phyloP scores from a whole-genome alignment of 2,329 filamentous ascomycete genomes.

The Colletotrichum sojae region DNA sequence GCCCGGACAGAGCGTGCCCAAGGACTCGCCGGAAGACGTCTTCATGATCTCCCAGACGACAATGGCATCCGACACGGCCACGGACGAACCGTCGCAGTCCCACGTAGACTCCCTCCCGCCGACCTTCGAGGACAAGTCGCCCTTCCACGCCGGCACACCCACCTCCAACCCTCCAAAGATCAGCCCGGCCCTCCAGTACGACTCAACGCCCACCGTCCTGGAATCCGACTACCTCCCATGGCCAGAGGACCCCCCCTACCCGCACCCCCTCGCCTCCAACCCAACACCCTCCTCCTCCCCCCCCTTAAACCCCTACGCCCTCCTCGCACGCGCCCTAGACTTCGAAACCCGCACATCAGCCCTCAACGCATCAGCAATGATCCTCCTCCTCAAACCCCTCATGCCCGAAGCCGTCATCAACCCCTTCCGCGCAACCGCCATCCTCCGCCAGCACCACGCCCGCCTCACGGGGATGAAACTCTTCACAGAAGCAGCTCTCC shows the following conservation, averaged over 20 bases:
- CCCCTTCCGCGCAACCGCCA: conserved; percentile 66
- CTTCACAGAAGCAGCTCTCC: conserved; percentile 72
- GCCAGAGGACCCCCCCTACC: conserved; percentile 69
- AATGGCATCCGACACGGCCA: conserved; percentile 45
- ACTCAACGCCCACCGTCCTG: conserved; percentile 59
- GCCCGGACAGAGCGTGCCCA: conserved; percentile 1
- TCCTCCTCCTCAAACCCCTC: conserved; percentile 72
- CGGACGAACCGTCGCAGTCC: conserved; percentile 47
- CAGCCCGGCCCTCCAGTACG: conserved; percentile 51
- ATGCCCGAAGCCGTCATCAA: conserved; percentile 70
- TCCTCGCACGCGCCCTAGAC: conserved; percentile 67
- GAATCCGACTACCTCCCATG: conserved; percentile 73
- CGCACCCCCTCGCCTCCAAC: conserved; percentile 56
- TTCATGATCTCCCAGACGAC: conserved; percentile 65
- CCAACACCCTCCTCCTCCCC: conserved; percentile 40
- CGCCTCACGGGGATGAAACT: conserved; percentile 72
- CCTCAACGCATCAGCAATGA: conserved; percentile 72
- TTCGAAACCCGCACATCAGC: conserved; percentile 71
- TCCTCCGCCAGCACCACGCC: conserved; percentile 72
- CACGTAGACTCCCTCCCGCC: conserved; percentile 29
- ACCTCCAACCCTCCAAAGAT: conserved; percentile 47
- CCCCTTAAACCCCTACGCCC: conserved; percentile 69
- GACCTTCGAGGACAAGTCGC: conserved; percentile 35
- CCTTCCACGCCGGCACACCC: conserved; percentile 36
- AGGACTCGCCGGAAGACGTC: conserved; percentile 55